Evolutionary conservation across 2,329 filamentous ascomycete genomes (phyloP), one percentile per base, ranked within the genome.

Genomic region (Aspergillus quadricinctus): DNA sequence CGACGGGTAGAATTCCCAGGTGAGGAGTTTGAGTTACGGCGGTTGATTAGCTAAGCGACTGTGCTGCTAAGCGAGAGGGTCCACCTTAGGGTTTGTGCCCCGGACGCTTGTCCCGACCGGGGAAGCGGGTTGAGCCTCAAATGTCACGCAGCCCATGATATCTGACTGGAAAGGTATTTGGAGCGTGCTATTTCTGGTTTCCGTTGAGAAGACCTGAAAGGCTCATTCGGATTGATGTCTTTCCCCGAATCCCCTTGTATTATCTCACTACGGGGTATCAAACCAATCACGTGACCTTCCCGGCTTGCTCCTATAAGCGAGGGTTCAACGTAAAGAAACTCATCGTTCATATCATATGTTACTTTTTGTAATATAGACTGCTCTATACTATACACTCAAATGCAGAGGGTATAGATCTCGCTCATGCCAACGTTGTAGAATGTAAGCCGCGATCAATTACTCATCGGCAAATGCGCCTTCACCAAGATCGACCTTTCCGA

Each of bases 401-500:
- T 49, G 55, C 58, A 58, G 61, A 60, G 64, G 64, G 60, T 66
- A 66, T 66, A 65, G 61, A 64, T 68, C 63, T 63, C 64, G 55
- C 45, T 60, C 58, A 57, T 60, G 49, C 53, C 25, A 51, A 25
- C 19, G 28, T 28, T 46, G 52, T 55, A 57, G 49, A 54, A 49
- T 37, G 21, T 23, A 46, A 58, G 51, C 61, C 56, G 57, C 59
- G 61, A 48, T 25, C 56, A 60, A 66, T 69, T 63, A 69, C 54
- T 73, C 67, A 55, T 75, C 71, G 57, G 57, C 65, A 61, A 73
- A 69, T 29, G 64, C 60, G 40, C 71, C 75, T 56, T 90, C 89
- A 8, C 83, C 88, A 49, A 92, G 77, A 71, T 97, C 93, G 50
- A 96, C 86, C 75, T 88, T 92, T 5, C 94, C 94, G 50, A 99